Base-by-base conservation (phyloP, 345 rosid species). In the Adansonia digitata region DNA sequence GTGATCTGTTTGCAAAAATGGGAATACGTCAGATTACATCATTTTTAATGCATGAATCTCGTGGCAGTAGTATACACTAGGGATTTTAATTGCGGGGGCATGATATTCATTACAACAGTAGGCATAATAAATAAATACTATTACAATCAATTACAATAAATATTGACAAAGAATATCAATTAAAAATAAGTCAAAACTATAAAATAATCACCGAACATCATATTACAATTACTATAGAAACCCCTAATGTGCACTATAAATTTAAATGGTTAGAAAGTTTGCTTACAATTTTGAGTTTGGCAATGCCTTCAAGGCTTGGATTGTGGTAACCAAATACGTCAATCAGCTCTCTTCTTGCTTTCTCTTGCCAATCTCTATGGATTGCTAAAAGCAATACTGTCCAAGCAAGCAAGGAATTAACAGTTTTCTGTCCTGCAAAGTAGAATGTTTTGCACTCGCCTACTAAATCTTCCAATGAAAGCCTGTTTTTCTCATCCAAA, bases 361-460 rank as follows among this genome's bases (percentile, higher is more conserved):
- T 75, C 1, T 83, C 87, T 48, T 85, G 90, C 88, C 86, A 85
- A 20, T 85, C 85, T 15, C 67, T 12, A 61, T 79, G 76, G 29
- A 74, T 51, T 34, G 86, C 88, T 4, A 84, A 76, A 77, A 83
- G 86, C 29, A 84, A 35, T 66, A 79, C 29, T 1, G 73, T 74
- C 89, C 88, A 83, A 1, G 82, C 20, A 17, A 87, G 88, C 56
- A 69, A 56, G 71, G 76, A 63, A 55, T 70, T 13, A 0, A 81
- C 75, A 6, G 84, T 84, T 69, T 81, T 86, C 1, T 80, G 87
- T 37, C 87, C 84, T 10, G 74, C 82, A 51, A 81, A 13, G 73
- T 81, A 82, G 74, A 82, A 81, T 42, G 80, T 81, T 79, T 79
- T 84, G 69, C 89, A 84, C 72, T 86, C 83, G 35, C 62, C 82